phyloP scores from a whole-genome alignment of 2,329 filamentous ascomycete species.

The Chaetothyriales sp. region DNA sequence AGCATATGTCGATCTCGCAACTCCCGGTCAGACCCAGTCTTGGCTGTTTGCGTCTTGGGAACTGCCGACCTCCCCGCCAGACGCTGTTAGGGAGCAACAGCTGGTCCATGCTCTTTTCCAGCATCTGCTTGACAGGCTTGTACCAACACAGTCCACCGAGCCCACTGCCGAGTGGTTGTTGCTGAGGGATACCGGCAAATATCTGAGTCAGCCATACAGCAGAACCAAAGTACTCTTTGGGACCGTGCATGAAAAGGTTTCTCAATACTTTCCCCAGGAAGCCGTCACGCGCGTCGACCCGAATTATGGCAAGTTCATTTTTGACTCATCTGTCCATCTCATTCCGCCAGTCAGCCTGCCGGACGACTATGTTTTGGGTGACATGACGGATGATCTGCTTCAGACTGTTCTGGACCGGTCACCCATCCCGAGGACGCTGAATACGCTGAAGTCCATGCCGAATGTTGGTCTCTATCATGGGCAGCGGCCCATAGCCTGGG shows the following conservation, averaged over 20 bases:
- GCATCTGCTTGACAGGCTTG: slow-evolving; percentile 6
- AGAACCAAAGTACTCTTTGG: slow-evolving; percentile 23
- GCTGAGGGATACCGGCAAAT: slow-evolving; percentile 12
- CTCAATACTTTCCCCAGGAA: slow-evolving; percentile 16
- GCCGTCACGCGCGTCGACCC: slow-evolving; percentile 18
- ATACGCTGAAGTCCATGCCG: slow-evolving; percentile 21
- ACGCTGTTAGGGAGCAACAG: background rate
- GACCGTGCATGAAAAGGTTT: slow-evolving; percentile 23
- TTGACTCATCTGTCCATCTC: slow-evolving; percentile 15
- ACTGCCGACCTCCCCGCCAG: background rate
- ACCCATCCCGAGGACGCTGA: slow-evolving; percentile 24
- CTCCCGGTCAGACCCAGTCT: slow-evolving; percentile 27
- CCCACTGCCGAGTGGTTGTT: slow-evolving; percentile 10
- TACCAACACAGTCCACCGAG: slow-evolving; percentile 5
- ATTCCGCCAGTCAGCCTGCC: slow-evolving; percentile 10
- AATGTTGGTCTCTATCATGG: slow-evolving; percentile 23
- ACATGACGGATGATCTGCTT: slow-evolving; percentile 16
- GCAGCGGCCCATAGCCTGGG: slow-evolving; percentile 23
- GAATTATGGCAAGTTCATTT: slow-evolving; percentile 26
- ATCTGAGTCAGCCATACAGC: slow-evolving; percentile 13
- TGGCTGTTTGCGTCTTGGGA: slow-evolving; percentile 29
- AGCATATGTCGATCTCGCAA: slow-evolving; percentile 26
- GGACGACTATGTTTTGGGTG: slow-evolving; percentile 7
- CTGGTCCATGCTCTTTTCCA: slow-evolving; percentile 9
- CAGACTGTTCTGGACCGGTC: slow-evolving; percentile 27